Evolutionary conservation across 441 rosid species (phyloP).

Genomic region (Adansonia madagascariensis): DNA sequence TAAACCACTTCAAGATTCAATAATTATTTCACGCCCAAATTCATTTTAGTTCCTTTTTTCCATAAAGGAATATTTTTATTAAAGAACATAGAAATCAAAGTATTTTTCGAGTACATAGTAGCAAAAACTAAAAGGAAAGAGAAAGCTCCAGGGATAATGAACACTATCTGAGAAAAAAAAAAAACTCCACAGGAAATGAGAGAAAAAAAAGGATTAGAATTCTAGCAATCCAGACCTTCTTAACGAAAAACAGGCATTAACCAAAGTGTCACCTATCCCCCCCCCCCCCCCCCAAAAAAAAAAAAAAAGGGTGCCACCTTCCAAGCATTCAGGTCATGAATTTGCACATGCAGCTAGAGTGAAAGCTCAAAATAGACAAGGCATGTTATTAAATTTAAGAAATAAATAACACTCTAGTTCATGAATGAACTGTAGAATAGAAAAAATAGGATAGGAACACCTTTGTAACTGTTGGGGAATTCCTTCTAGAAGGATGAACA

Average conservation of each 20-base stretch:
- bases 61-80: neutral
- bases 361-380: neutral
- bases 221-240: neutral
- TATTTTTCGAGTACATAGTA: neutral
- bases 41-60: neutral
- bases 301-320: neutral
- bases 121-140: neutral
- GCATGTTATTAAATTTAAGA: neutral
- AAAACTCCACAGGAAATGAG: neutral
- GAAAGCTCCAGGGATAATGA: neutral
- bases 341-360: neutral
- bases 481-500: conserved; percentile 87
- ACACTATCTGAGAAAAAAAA: neutral
- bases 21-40: neutral
- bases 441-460: conserved; percentile 36
- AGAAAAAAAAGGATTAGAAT: neutral
- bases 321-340: neutral
- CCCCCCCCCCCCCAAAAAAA: no score
- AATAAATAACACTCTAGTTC: neutral
- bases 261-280: no score
- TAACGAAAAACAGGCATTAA: neutral
- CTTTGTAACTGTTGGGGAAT: conserved; percentile 83
- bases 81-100: neutral
- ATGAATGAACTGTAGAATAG: neutral
- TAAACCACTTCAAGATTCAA: conserved; percentile 11